These are phyloP conservation scores for Plantago coronopus DNA, from an alignment of 305 asterid genomes.

Conservation along the genomic window DNA sequence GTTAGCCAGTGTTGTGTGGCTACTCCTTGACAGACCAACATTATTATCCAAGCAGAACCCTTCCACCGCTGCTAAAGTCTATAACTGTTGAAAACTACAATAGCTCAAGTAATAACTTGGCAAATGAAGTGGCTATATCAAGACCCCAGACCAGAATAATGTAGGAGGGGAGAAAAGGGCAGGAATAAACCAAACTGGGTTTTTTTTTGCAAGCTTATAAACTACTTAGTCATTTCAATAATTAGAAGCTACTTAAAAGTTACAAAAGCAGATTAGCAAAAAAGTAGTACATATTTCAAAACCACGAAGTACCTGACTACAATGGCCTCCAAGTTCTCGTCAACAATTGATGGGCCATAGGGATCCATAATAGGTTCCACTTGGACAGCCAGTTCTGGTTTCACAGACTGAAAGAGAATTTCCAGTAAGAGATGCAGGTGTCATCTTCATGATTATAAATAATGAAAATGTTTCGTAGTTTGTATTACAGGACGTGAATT, in stretches of 20 bases:
- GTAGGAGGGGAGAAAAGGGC: not conserved
- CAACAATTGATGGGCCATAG: slow-evolving; percentile 86
- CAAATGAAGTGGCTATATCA: not conserved
- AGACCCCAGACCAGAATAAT: not conserved
- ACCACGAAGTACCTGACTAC: slow-evolving; percentile 58
- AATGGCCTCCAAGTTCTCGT: slow-evolving; percentile 81
- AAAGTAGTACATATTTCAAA: slow-evolving; percentile 1
- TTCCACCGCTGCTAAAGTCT: too few relatives aligned
- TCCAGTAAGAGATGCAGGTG: slow-evolving; percentile 14
- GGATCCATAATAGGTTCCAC: slow-evolving; percentile 83
- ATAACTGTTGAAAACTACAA: not conserved
- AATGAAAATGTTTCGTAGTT: slow-evolving; percentile 16
- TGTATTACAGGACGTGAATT: slow-evolving; percentile 8
- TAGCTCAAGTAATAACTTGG: not conserved
- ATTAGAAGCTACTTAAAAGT: not conserved
- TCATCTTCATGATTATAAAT: slow-evolving; percentile 23
- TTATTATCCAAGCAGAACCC: too few relatives aligned
- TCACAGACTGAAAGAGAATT: slow-evolving; percentile 48
- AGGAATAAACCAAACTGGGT: not conserved
- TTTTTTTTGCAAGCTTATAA: not conserved
- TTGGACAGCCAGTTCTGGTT: slow-evolving; percentile 73
- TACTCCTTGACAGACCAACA: too few relatives aligned
- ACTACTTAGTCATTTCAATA: too few relatives aligned
- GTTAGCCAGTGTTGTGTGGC: too few relatives aligned
- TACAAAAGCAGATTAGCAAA: slow-evolving; percentile 3